Conservation (phyloP, 2,329 filamentous ascomycete species). For the Onygenales sp. region DNA sequence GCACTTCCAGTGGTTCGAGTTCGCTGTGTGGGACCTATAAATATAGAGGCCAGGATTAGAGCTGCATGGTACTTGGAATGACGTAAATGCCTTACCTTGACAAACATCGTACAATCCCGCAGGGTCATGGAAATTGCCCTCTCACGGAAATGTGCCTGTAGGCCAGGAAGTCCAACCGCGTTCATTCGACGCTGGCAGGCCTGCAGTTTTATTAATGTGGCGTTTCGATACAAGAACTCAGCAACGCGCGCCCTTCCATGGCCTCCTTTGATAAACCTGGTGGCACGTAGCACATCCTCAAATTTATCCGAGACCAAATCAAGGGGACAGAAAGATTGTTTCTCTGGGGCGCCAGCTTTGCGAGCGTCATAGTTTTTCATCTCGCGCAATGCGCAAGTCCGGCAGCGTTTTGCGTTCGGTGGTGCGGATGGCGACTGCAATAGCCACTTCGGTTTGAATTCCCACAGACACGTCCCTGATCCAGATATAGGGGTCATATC, state of each 20-base stretch:
- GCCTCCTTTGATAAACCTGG: slow-evolving; percentile 26
- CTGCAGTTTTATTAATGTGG: slow-evolving; percentile 25
- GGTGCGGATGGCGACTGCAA: slow-evolving; percentile 66
- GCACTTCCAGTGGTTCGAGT: slow-evolving; percentile 29
- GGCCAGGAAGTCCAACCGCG: slow-evolving; percentile 27
- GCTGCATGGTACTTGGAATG: not conserved
- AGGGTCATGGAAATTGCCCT: slow-evolving; percentile 69
- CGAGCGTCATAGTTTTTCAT: slow-evolving; percentile 35
- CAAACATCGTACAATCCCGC: slow-evolving; percentile 67
- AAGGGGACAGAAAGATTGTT: slow-evolving; percentile 52
- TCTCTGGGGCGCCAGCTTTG: slow-evolving; percentile 18
- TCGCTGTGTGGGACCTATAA: slow-evolving; percentile 26
- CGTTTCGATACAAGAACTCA: slow-evolving; percentile 24
- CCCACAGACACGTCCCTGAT: slow-evolving; percentile 40
- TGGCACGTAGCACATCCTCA: slow-evolving; percentile 36
- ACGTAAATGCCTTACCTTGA: slow-evolving; percentile 41
- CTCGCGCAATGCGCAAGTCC: slow-evolving; percentile 59
- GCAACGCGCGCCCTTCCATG: slow-evolving; percentile 22
- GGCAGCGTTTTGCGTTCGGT: slow-evolving; percentile 52
- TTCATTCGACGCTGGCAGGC: slow-evolving; percentile 24
- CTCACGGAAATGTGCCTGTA: slow-evolving; percentile 28
- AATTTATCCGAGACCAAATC: slow-evolving; percentile 46
- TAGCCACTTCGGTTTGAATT: slow-evolving; percentile 84
- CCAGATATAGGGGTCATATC: slow-evolving; percentile 53
- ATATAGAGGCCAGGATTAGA: not conserved